Conservation (phyloP, 441 rosid genomes). For the Rhodomyrtus psidioides region DNA sequence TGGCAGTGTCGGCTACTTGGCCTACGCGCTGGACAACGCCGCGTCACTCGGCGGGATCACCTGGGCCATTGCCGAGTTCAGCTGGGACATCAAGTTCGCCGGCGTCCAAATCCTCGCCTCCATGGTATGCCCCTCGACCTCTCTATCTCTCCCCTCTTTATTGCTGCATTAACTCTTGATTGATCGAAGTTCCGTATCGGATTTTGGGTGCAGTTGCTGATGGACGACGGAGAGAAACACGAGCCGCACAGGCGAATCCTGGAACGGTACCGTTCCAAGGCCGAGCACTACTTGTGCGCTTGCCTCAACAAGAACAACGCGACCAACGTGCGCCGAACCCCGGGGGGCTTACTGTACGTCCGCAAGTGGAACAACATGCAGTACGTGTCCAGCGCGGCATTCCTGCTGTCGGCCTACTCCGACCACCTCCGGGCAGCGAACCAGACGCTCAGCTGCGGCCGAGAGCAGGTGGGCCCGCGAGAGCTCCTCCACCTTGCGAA, state of each 20-base stretch:
- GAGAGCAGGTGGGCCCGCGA: constrained; percentile 4
- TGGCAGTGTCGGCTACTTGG: background rate
- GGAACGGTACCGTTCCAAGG: constrained; percentile 21
- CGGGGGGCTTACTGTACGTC: constrained; percentile 25
- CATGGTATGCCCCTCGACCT: background rate
- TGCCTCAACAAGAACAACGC: constrained; percentile 24
- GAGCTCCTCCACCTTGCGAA: constrained; percentile 19
- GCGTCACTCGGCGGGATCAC: background rate
- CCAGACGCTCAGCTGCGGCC: constrained; percentile 13
- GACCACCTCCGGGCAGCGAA: constrained; percentile 19
- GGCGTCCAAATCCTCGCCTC: constrained; percentile 1
- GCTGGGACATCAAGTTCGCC: constrained; percentile 3
- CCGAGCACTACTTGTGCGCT: constrained; percentile 31
- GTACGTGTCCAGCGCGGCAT: constrained; percentile 26
- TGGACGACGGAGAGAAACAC: constrained; percentile 7
- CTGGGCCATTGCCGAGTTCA: background rate
- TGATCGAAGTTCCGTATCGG: background rate
- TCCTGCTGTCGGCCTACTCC: constrained; percentile 25
- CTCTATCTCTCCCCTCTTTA: background rate
- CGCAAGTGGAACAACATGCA: constrained; percentile 48
- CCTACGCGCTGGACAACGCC: background rate
- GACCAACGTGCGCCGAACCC: constrained; percentile 29
- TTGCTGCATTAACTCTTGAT: background rate
- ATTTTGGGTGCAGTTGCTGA: constrained; percentile 3
- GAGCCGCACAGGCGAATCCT: constrained; percentile 6